Evolutionary conservation across 352 stramenopile genomes (phyloP), one percentile per base, ranked within the genome.

Genomic region (Globisporangium heterothallicum): DNA sequence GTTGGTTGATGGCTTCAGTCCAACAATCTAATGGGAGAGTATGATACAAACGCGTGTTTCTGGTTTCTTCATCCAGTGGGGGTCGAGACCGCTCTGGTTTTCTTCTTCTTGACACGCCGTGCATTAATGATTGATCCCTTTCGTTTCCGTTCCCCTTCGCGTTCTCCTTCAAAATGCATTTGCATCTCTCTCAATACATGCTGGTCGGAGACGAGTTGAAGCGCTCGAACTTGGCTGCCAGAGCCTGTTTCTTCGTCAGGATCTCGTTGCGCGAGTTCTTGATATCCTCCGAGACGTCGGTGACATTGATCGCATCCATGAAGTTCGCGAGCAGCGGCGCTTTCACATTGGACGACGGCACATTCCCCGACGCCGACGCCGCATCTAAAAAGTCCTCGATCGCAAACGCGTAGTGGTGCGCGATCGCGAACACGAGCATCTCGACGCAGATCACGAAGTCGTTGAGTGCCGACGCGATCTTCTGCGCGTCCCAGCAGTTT

Each of bases 401-500:
- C 3, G 82, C 84, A 49, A 98, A 98, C 14, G 87, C 87, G 54
- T 90, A 97, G 60, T 95, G 90, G 68, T 98, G 94, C 21, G 86
- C 87, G 19, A 97, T 55, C 6, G 91, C 88, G 46, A 96, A 95
- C 44, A 93, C 76, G 46, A 97, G 76, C 92, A 98, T 98, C 59
- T 98, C 92, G 26, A 96, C 74, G 61, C 92, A 98, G 58, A 98
- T 97, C 61, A 98, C 70, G 59, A 97, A 94, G 72, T 98, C 87
- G 49, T 97, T 95, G 26, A 98, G 65, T 34, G 81, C 91, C 44
- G 89, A 95, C 14, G 76, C 83, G 59, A 96, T 90, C 49, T 92
- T 90, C 42, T 86, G 75, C 8, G 84, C 79, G 50, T 81, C 72
- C 84, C 80, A 95, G 59, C 79, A 96, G 30, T 87, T 63, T 9